Percentiles rank a stretch among this genome's conserved stretches.
These are phyloP conservation scores for Fusarium graminum DNA, from an alignment of 2,329 filamentous ascomycete species.

Conservation along the genomic window DNA sequence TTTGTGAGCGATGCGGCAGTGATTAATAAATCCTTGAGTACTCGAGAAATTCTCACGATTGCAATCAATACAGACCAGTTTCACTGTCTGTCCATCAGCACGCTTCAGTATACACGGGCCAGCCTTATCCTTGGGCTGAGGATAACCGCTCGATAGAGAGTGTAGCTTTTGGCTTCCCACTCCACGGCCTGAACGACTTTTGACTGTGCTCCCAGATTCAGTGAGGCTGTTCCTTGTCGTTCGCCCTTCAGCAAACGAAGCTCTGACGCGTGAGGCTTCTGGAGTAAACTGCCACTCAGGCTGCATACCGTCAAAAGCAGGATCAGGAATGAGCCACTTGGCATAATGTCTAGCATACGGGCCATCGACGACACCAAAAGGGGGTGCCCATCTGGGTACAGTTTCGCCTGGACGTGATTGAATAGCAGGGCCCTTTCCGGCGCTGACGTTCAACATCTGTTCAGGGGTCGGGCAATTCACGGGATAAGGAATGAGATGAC, in stretches of 20 bases:
- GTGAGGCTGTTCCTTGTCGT: constrained; percentile 80
- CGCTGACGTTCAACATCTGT: constrained; percentile 77
- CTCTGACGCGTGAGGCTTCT: constrained; percentile 60
- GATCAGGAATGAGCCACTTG: constrained; percentile 93
- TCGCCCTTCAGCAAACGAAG: constrained; percentile 73
- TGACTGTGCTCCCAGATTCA: constrained; percentile 59
- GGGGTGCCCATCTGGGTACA: constrained; percentile 81
- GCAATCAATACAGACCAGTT: constrained; percentile 91
- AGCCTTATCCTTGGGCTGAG: constrained; percentile 81
- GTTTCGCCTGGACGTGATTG: constrained; percentile 71
- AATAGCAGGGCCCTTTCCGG: constrained; percentile 79
- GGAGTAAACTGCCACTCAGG: constrained; percentile 60
- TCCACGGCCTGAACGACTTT: constrained; percentile 64
- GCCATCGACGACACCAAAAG: constrained; percentile 91
- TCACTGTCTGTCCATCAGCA: constrained; percentile 86
- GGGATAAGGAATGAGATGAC: constrained; percentile 91
- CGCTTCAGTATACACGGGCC: constrained; percentile 88
- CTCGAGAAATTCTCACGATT: constrained; percentile 92
- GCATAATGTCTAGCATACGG: constrained; percentile 95
- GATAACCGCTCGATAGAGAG: constrained; percentile 76
- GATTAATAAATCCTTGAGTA: constrained; percentile 99
- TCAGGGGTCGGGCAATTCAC: constrained; percentile 74
- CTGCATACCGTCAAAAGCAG: constrained; percentile 81
- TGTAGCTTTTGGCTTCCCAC: constrained; percentile 73
- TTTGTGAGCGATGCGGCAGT: constrained; percentile 95